Conservation (phyloP, 257 asterid genomes). For the Linaria vulgaris region DNA sequence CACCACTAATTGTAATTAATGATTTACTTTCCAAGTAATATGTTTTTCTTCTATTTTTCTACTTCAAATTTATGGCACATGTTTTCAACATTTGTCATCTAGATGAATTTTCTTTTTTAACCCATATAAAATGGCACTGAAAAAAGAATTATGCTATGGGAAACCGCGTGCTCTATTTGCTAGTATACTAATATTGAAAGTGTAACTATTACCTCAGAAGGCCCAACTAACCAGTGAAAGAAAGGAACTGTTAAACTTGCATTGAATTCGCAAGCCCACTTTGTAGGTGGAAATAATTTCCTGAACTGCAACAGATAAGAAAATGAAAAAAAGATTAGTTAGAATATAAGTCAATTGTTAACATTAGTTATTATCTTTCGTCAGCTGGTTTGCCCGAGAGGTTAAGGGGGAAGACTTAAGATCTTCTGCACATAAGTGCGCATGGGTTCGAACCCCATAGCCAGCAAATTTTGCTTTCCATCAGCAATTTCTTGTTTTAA, state of each 20-base stretch:
- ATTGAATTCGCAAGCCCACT: conserved; percentile 88
- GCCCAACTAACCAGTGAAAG: conserved; percentile 96
- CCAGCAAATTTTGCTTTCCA: too few species aligned
- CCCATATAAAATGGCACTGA: too few species aligned
- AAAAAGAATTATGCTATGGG: too few species aligned
- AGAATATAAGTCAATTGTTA: not conserved
- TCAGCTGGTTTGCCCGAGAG: conserved; percentile 33
- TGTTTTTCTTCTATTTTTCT: too few species aligned
- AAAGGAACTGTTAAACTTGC: conserved; percentile 87
- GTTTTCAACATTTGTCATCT: too few species aligned
- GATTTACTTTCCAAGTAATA: too few species aligned
- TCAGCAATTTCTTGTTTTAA: too few species aligned
- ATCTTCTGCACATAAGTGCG: conserved; percentile 83
- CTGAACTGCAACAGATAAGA: conserved; percentile 51
- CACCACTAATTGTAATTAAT: too few species aligned
- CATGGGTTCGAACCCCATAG: conserved; percentile 97
- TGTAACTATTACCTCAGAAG: conserved; percentile 64
- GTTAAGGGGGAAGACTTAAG: conserved; percentile 82
- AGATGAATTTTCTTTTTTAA: too few species aligned
- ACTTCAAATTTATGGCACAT: too few species aligned
- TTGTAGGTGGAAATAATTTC: conserved; percentile 88
- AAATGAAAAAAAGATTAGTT: not conserved
- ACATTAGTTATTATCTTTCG: not conserved
- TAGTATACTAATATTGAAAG: too few species aligned
- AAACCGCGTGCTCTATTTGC: too few species aligned